Conservation (phyloP, 1,284 basidiomycete species). For the Ganoderma leucocontextum region DNA sequence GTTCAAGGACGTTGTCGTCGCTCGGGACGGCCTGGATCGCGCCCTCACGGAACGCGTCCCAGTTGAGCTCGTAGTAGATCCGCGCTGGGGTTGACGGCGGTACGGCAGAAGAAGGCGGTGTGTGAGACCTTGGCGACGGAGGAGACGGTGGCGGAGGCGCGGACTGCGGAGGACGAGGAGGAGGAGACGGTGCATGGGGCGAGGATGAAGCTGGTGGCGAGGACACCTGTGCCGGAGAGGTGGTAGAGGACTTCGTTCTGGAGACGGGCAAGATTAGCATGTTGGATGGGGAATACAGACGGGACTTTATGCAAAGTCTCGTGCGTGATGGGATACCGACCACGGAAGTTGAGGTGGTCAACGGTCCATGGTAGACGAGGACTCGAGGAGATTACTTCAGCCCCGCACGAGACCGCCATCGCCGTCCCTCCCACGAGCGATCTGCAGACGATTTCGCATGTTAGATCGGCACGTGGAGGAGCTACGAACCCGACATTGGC, state of each 20-base stretch:
- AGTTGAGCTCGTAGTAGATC: slow-evolving; percentile 68
- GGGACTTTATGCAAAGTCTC: too few relatives aligned
- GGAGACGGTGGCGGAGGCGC: slow-evolving; percentile 9
- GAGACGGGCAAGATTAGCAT: too few relatives aligned
- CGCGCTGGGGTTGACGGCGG: slow-evolving; percentile 64
- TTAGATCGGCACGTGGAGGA: too few relatives aligned
- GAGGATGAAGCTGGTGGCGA: slow-evolving; percentile 59
- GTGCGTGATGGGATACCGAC: too few relatives aligned
- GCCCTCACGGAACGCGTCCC: slow-evolving; percentile 55
- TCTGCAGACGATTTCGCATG: too few relatives aligned
- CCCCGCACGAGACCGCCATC: too few relatives aligned
- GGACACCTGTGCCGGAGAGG: slow-evolving; percentile 53
- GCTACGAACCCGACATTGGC: too few relatives aligned
- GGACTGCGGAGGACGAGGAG: slow-evolving; percentile 20
- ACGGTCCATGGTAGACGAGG: too few relatives aligned
- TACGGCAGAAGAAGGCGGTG: slow-evolving; percentile 59
- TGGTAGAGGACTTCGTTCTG: slow-evolving; percentile 80
- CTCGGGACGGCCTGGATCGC: slow-evolving; percentile 47
- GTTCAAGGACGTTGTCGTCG: slow-evolving; percentile 13
- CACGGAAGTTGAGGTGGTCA: too few relatives aligned
- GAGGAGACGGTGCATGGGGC: slow-evolving; percentile 58
- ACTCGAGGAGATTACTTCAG: too few relatives aligned
- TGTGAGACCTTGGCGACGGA: slow-evolving; percentile 17
- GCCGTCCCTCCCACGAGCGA: too few relatives aligned
- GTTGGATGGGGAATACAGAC: too few relatives aligned